Evolutionary conservation across 2,329 filamentous ascomycete species (phyloP), one percentile per base, ranked within the genome.

Genomic region (Ophiostoma fasciatum): DNA sequence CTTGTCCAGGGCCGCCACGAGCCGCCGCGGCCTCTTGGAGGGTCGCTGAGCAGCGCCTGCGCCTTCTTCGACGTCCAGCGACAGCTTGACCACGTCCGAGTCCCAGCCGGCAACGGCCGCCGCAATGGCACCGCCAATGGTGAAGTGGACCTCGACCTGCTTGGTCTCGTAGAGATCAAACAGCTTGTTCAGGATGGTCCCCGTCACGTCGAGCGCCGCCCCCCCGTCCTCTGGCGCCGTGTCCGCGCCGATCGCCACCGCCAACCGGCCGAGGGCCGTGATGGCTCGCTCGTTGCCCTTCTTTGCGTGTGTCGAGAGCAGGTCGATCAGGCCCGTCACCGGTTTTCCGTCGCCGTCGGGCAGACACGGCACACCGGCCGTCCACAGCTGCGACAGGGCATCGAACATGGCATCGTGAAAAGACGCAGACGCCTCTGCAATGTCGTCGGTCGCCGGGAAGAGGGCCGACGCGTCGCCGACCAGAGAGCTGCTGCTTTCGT

Each of bases 101-200:
- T 81, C 70, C 87, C 88, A 96, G 27, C 87, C 78, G 26, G 70
- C 74, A 26, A 82, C 70, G 7, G 80, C 71, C 31, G 81, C 81
- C 31, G 81, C 79, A 36, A 96, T 68, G 11, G 90, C 84, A 52
- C 94, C 87, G 12, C 90, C 90, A 20, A 93, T 75, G 0, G 84
- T 74, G 51, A 98, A 94, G 43, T 94, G 88, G 2, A 87, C 70
- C 53, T 96, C 88, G 0, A 82, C 73, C 46, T 85, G 79, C 46
- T 82, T 82, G 29, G 90, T 73, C 51, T 94, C 85, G 47, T 92
- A 80, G 4, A 96, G 63, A 9, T 67, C 67, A 51, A 87, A 82
- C 0, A 96, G 61, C 20, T 71, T 74, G 10, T 74, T 65, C 11
- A 84, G 57, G 6, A 93, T 69, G 9, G 64, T 58, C 2, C 58